Percentiles rank a stretch among this genome's conserved stretches.
These are phyloP conservation scores for Chaetomium strumarium DNA, from an alignment of 2,329 filamentous ascomycete species.

Conservation along the genomic window DNA sequence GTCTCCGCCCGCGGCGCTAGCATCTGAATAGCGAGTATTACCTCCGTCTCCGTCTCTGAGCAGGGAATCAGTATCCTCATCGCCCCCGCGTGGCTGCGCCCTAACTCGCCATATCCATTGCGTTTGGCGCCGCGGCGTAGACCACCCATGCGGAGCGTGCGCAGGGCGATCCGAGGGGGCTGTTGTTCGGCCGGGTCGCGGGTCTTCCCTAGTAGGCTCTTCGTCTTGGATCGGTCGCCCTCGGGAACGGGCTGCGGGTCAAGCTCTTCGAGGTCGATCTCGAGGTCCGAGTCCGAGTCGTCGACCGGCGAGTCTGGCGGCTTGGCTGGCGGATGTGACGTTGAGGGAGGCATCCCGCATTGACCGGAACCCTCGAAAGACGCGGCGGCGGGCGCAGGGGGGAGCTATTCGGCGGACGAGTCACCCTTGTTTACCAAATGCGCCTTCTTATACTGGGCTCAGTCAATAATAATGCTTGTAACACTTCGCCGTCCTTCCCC, in stretches of 20 bases:
- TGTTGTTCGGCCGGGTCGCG: constrained; percentile 43
- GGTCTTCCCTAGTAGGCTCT: constrained; percentile 44
- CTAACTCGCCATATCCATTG: constrained; percentile 55
- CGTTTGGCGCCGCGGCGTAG: constrained; percentile 52
- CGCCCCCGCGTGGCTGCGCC: constrained; percentile 49
- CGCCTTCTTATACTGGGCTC: not conserved
- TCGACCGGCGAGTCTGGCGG: constrained; percentile 58
- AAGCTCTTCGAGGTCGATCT: constrained; percentile 73
- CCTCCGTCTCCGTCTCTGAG: constrained; percentile 56
- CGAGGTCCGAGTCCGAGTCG: constrained; percentile 73
- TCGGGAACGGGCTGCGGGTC: constrained; percentile 50
- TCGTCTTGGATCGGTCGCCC: constrained; percentile 29
- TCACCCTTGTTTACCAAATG: not conserved
- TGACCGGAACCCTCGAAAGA: not conserved
- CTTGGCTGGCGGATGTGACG: constrained; percentile 48
- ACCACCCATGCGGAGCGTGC: constrained; percentile 62
- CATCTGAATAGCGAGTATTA: constrained; percentile 52
- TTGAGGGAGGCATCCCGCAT: constrained; percentile 48
- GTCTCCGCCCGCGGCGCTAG: constrained; percentile 57
- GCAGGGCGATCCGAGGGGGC: constrained; percentile 61
- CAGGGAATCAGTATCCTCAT: constrained; percentile 62
- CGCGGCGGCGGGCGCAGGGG: not conserved
- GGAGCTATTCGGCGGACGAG: not conserved
- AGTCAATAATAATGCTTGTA: not conserved
- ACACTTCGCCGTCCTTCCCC: not conserved